Evolutionary conservation across 2,329 filamentous ascomycete genomes (phyloP).

Genomic region (Alternaria ventricosa): DNA sequence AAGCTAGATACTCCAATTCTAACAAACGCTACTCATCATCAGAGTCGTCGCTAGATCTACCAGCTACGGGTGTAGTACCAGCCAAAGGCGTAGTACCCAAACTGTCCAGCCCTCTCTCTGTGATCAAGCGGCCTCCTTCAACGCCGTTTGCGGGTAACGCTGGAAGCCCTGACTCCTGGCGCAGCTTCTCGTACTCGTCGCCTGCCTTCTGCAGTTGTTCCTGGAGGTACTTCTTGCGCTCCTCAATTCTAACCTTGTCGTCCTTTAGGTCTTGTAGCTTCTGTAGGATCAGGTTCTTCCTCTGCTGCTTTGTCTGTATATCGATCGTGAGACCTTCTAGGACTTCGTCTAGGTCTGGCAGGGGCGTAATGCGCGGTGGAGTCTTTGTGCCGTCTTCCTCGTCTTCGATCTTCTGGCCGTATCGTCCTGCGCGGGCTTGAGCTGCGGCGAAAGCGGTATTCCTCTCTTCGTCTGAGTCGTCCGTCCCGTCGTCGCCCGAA

Average conservation of each 20-base stretch:
- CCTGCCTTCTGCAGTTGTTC: slow-evolving; percentile 80
- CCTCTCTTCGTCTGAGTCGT: slow-evolving; percentile 67
- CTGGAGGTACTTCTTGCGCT: slow-evolving; percentile 81
- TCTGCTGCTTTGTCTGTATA: slow-evolving; percentile 66
- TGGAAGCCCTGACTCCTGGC: slow-evolving; percentile 55
- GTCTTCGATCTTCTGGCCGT: slow-evolving; percentile 61
- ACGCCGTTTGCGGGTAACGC: slow-evolving; percentile 37
- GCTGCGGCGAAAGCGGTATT: slow-evolving; percentile 85
- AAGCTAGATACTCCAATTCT: not conserved
- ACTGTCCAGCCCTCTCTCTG: slow-evolving; percentile 46
- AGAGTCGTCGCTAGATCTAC: slow-evolving; percentile 31
- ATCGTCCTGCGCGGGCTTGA: slow-evolving; percentile 87
- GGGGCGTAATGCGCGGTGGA: slow-evolving; percentile 75
- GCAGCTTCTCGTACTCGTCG: slow-evolving; percentile 69
- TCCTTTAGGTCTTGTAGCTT: slow-evolving; percentile 70
- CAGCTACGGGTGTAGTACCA: slow-evolving; percentile 41
- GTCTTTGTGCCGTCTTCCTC: slow-evolving; percentile 59
- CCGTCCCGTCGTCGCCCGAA: slow-evolving; percentile 72
- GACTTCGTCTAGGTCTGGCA: slow-evolving; percentile 75
- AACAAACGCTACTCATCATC: slow-evolving; percentile 34
- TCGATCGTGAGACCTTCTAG: slow-evolving; percentile 68
- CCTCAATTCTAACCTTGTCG: slow-evolving; percentile 72
- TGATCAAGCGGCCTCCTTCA: slow-evolving; percentile 36
- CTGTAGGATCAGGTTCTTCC: slow-evolving; percentile 64
- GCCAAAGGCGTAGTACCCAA: slow-evolving; percentile 44